Conservation (phyloP, 257 asterid species). For the Craterostigma plantagineum region DNA sequence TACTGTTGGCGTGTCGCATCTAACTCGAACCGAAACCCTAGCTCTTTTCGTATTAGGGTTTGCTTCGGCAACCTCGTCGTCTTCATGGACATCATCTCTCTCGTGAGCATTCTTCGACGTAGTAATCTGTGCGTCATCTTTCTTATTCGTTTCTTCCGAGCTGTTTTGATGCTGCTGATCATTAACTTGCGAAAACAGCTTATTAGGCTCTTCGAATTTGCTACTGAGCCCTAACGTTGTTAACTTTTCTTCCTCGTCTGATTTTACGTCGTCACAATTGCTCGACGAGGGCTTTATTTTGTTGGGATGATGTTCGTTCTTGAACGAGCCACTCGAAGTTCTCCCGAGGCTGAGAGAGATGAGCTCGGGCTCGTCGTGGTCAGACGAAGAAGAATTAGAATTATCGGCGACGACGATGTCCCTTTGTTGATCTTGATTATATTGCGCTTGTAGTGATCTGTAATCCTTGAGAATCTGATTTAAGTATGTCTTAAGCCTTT, state of each 20-base stretch:
- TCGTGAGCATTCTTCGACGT: constrained; percentile 10
- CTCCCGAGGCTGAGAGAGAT: constrained; percentile 58
- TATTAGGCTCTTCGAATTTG: constrained; percentile 19
- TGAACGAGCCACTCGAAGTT: constrained; percentile 18
- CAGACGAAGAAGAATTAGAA: background rate
- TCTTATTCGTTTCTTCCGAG: constrained; percentile 40
- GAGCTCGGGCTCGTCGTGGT: constrained; percentile 22
- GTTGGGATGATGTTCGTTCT: constrained; percentile 9
- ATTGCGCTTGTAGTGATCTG: constrained; percentile 48
- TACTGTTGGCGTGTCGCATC: constrained; percentile 92
- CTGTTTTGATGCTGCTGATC: constrained; percentile 33
- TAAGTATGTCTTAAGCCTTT: constrained; percentile 37
- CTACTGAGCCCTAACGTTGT: constrained; percentile 40
- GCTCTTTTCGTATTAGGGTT: constrained; percentile 79
- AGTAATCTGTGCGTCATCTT: constrained; percentile 32
- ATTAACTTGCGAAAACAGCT: constrained; percentile 2
- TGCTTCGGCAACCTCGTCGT: constrained; percentile 35
- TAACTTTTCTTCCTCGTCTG: constrained; percentile 25
- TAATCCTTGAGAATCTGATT: constrained; percentile 55
- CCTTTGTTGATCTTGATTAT: constrained; percentile 25
- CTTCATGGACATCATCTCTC: constrained; percentile 36
- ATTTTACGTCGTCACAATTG: constrained; percentile 10
- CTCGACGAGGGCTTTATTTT: no score
- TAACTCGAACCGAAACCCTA: constrained; percentile 83
- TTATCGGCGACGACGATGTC: constrained; percentile 9